A percentile compares a stretch with the other conserved stretches of the same genome.
Evolutionary conservation across 495 filamentous ascomycete genomes (phyloP).

Genomic region (Aeminium ludgeri): DNA sequence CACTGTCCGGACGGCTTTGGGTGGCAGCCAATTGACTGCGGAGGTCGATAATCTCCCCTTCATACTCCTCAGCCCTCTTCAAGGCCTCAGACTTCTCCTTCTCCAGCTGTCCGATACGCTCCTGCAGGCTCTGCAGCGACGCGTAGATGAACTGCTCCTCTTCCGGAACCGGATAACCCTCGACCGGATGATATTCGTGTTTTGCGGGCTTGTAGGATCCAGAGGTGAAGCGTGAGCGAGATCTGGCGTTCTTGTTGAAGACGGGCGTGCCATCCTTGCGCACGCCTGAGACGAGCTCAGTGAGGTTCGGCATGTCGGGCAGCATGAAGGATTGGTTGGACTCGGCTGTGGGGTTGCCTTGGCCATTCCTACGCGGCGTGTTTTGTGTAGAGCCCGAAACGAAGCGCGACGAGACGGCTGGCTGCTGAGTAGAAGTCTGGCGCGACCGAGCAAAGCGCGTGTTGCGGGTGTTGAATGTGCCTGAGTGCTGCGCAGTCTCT

Average conservation of each 20-base stretch:
- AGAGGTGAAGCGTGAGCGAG: slow-evolving; percentile 43
- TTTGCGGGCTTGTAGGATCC: slow-evolving; percentile 12
- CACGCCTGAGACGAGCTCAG: slow-evolving; percentile 52
- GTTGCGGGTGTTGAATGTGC: slow-evolving; percentile 13
- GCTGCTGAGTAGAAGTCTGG: slow-evolving; percentile 26
- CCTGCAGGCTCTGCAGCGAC: slow-evolving; percentile 49
- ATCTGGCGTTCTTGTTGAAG: slow-evolving; percentile 34
- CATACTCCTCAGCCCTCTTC: slow-evolving; percentile 37
- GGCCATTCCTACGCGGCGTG: slow-evolving; percentile 9
- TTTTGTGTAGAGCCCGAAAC: slow-evolving; percentile 1
- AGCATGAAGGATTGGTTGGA: slow-evolving; percentile 44
- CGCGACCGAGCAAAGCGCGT: slow-evolving; percentile 41
- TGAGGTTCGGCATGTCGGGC: slow-evolving; percentile 51
- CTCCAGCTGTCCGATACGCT: slow-evolving; percentile 47
- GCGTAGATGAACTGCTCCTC: slow-evolving; percentile 54
- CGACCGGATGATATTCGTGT: slow-evolving; percentile 30
- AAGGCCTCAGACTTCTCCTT: slow-evolving; percentile 41
- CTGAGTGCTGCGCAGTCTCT: not conserved
- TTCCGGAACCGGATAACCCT: slow-evolving; percentile 47
- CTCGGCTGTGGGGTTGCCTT: slow-evolving; percentile 16
- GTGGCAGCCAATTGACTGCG: slow-evolving; percentile 31
- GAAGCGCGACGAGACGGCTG: slow-evolving; percentile 13
- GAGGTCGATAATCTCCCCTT: slow-evolving; percentile 38
- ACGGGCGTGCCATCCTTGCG: slow-evolving; percentile 51
- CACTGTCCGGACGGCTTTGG: slow-evolving; percentile 30